Percentiles rank a stretch among this genome's conserved stretches.
phyloP scores from a whole-genome alignment of 345 rosid species.

The Streptanthus diversifolius region DNA sequence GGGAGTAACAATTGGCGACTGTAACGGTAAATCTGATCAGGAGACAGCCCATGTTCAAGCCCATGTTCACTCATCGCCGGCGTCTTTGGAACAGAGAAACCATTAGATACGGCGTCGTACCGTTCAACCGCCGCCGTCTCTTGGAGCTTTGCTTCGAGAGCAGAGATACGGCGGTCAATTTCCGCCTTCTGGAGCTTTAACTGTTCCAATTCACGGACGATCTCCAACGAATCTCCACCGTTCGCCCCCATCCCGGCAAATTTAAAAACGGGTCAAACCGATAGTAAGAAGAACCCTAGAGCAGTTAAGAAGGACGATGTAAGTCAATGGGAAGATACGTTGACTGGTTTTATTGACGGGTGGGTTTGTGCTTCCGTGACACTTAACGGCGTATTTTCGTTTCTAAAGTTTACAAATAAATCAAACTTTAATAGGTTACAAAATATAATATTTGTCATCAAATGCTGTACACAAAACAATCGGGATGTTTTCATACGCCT shows the following conservation, averaged over 20 bases:
- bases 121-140: slow-evolving; percentile 22
- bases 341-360: slow-evolving; percentile 9
- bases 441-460: no score
- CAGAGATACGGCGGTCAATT: slow-evolving; percentile 58
- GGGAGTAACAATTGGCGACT: slow-evolving; percentile 94
- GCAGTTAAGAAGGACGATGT: background rate
- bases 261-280: background rate
- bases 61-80: slow-evolving; percentile 31
- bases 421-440: no score
- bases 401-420: no score
- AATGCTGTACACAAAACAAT: no score
- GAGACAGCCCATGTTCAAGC: slow-evolving; percentile 48
- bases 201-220: slow-evolving; percentile 43
- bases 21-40: slow-evolving; percentile 77
- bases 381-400: background rate
- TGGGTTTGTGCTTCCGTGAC: background rate
- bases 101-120: slow-evolving; percentile 35
- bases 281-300: slow-evolving; percentile 19
- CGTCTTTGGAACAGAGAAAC: slow-evolving; percentile 26
- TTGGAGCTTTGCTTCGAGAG: slow-evolving; percentile 66
- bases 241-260: slow-evolving; percentile 37
- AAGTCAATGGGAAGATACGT: background rate
- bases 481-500: no score
- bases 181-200: slow-evolving; percentile 48
- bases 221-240: slow-evolving; percentile 30